Conservation (phyloP, 2,329 filamentous ascomycete species). For the Verticillium nonalfalfae region DNA sequence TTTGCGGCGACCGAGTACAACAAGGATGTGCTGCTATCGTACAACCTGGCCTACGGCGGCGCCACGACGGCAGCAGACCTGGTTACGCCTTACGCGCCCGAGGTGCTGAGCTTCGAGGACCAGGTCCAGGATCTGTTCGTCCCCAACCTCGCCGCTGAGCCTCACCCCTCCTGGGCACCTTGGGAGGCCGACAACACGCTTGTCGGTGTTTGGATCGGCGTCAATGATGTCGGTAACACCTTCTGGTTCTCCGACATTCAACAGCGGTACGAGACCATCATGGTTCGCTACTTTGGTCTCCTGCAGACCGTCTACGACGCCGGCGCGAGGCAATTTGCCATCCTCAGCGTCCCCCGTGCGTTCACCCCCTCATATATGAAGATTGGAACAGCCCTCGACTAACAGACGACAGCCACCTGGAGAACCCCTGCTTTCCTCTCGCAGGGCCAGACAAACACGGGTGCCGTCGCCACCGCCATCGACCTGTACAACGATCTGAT, state of each 20-base stretch:
- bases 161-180: constrained; percentile 22
- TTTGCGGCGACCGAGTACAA: constrained; percentile 36
- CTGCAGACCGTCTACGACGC: constrained; percentile 34
- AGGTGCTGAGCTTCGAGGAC: constrained; percentile 43
- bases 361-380: not conserved
- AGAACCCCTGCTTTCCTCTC: constrained; percentile 27
- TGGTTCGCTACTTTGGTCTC: constrained; percentile 35
- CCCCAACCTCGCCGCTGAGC: constrained; percentile 16
- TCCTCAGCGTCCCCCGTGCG: constrained; percentile 38
- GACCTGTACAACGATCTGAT: constrained; percentile 29
- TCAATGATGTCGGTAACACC: constrained; percentile 48
- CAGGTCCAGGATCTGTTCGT: constrained; percentile 37
- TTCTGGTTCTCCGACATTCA: constrained; percentile 26
- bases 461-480: constrained; percentile 25
- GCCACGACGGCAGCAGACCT: constrained; percentile 42
- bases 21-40: constrained; percentile 31
- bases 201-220: constrained; percentile 47
- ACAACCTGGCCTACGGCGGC: constrained; percentile 45
- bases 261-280: constrained; percentile 25
- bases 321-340: constrained; percentile 39
- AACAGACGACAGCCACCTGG: constrained; percentile 25
- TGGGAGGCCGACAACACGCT: constrained; percentile 37
- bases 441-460: constrained; percentile 13
- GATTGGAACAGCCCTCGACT: not conserved
- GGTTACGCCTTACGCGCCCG: constrained; percentile 38